Percentiles rank a stretch among this genome's conserved stretches.
Conservation (phyloP, 208 protist species). For the Zelonia costaricensis region DNA sequence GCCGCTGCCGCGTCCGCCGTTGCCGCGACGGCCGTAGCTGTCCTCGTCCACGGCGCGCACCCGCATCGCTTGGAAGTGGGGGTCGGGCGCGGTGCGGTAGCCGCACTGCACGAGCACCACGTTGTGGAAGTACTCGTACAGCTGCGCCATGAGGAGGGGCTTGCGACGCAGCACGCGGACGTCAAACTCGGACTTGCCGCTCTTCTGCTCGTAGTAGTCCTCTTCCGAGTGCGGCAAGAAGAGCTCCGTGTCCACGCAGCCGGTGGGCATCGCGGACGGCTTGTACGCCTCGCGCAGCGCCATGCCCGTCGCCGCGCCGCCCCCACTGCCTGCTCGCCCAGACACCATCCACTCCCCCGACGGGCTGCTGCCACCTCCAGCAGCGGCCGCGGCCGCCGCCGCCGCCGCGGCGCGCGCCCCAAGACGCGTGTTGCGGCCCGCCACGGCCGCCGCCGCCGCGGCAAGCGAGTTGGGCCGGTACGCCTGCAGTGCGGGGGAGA, state of each 20-base stretch:
- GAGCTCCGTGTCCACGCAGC: constrained; percentile 61
- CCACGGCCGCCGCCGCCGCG: background rate
- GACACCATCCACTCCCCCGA: background rate
- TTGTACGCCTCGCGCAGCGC: constrained; percentile 8
- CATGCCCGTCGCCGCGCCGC: constrained; percentile 7
- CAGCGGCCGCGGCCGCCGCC: background rate
- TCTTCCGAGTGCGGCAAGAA: constrained; percentile 59
- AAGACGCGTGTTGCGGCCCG: background rate
- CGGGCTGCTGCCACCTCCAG: background rate
- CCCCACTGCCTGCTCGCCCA: too few relatives aligned
- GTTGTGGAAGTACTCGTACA: constrained; percentile 75
- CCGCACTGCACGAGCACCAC: constrained; percentile 68
- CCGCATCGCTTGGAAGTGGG: constrained; percentile 32
- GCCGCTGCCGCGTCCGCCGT: background rate
- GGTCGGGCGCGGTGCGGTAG: constrained; percentile 51
- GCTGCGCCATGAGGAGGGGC: constrained; percentile 52
- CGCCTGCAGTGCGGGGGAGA: background rate
- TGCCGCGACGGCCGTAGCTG: background rate
- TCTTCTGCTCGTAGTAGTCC: constrained; percentile 72
- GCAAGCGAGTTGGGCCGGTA: constrained; percentile 10
- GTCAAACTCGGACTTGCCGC: constrained; percentile 62
- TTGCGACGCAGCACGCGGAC: constrained; percentile 46
- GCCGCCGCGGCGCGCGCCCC: background rate
- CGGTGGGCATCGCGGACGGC: constrained; percentile 38
- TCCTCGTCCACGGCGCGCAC: constrained; percentile 25